Evolutionary conservation across 1,139 yeast species (phyloP).

Genomic region (Taiozyma onychis): DNA sequence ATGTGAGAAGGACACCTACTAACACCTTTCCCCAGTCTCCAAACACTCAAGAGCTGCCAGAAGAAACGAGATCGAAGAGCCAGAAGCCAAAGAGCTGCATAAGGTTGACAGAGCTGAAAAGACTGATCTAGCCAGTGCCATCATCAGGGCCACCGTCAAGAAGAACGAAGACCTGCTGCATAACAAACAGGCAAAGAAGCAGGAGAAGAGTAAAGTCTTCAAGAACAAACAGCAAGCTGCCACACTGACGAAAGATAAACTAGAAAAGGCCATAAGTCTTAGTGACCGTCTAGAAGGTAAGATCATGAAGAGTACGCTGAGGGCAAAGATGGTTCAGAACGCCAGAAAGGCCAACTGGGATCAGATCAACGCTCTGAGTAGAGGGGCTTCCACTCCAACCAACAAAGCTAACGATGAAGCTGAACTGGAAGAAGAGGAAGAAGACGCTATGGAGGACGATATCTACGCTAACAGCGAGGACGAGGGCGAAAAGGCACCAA

Average conservation of each 20-base stretch:
- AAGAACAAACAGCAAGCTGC: conserved; percentile 28
- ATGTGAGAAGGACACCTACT: neutral
- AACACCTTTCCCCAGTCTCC: conserved; percentile 34
- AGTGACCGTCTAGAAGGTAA: conserved; percentile 55
- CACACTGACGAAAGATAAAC: conserved; percentile 31
- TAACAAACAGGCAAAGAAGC: conserved; percentile 44
- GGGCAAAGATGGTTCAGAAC: conserved; percentile 55
- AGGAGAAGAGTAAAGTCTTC: conserved; percentile 30
- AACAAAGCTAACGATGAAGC: conserved; percentile 7
- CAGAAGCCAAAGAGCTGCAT: conserved; percentile 45
- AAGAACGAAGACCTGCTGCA: conserved; percentile 59
- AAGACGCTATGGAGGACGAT: conserved; percentile 26
- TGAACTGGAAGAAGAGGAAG: conserved; percentile 15
- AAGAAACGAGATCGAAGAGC: conserved; percentile 45
- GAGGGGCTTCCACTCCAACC: conserved; percentile 3
- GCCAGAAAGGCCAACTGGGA: conserved; percentile 75
- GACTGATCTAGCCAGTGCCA: conserved; percentile 54
- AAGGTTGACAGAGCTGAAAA: conserved; percentile 51
- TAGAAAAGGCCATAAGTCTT: conserved; percentile 45
- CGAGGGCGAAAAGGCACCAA: conserved; percentile 15
- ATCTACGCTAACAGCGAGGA: conserved; percentile 14
- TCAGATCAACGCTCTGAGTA: conserved; percentile 46
- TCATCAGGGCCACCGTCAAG: conserved; percentile 59
- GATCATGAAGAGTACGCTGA: conserved; percentile 56
- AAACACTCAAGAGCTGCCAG: conserved; percentile 77